Conservation (phyloP, 2,329 filamentous ascomycete species). For the Colletotrichum viniferum region DNA sequence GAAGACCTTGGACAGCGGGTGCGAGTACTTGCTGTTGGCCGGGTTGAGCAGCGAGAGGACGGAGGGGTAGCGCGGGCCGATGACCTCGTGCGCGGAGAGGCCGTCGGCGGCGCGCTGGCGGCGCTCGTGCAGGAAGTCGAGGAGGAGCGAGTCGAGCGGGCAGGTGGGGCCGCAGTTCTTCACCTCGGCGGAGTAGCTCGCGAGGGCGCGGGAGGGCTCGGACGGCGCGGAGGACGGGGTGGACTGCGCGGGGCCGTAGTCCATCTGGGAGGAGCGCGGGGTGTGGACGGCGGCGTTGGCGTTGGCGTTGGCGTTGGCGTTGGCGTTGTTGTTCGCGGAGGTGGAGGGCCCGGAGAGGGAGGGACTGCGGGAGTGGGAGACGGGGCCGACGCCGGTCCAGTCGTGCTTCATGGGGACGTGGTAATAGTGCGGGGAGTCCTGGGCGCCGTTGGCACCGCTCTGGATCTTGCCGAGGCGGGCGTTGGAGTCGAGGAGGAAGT, state of each 20-base stretch:
- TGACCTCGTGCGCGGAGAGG: constrained; percentile 65
- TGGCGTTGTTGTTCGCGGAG: background rate
- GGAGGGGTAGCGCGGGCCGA: constrained; percentile 80
- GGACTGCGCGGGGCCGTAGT: background rate
- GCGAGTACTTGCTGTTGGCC: constrained; percentile 62
- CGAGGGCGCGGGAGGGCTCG: background rate
- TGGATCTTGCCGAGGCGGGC: constrained; percentile 59
- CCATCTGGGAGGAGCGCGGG: background rate
- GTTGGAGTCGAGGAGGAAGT: constrained; percentile 71
- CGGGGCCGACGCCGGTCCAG: constrained; percentile 45
- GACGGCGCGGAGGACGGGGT: background rate
- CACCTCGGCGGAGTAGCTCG: constrained; percentile 40
- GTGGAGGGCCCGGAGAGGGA: constrained; percentile 36
- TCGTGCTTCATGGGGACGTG: constrained; percentile 57
- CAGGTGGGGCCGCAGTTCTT: constrained; percentile 73
- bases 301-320: background rate
- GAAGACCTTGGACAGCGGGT: constrained; percentile 83
- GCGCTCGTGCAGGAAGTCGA: constrained; percentile 77
- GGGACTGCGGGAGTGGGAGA: constrained; percentile 70
- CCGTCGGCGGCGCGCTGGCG: constrained; percentile 70
- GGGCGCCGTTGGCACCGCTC: constrained; percentile 51
- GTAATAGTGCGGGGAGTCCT: constrained; percentile 47
- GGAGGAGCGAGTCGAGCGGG: constrained; percentile 77
- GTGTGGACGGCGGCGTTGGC: background rate
- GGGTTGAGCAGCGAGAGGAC: constrained; percentile 81